These are phyloP conservation scores for Dendryphion nanum DNA, from an alignment of 2,329 filamentous ascomycete genomes.

Conservation along the genomic window DNA sequence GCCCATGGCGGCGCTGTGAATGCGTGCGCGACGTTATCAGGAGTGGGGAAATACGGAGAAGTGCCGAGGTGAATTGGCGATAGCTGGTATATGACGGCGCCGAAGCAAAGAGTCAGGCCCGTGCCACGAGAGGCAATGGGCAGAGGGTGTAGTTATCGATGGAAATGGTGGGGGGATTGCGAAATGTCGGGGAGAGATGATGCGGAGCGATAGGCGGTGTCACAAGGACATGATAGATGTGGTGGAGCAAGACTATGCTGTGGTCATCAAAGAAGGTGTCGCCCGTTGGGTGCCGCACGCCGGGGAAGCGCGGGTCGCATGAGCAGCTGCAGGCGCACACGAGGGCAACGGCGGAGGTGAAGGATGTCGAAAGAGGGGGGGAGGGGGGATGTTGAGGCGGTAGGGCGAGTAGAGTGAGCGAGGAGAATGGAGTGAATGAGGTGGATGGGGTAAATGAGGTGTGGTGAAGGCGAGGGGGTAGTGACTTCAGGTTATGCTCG, in stretches of 20 bases:
- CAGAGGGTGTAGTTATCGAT: conserved; percentile 15
- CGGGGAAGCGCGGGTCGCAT: neutral
- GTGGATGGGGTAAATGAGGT: too few relatives aligned
- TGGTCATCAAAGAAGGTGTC: conserved; percentile 15
- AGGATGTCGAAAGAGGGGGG: neutral
- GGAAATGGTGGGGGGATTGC: neutral
- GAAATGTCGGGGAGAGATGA: conserved; percentile 8
- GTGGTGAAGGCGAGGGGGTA: neutral
- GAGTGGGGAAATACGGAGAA: conserved; percentile 9
- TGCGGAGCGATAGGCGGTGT: conserved; percentile 29
- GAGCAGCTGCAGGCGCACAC: neutral
- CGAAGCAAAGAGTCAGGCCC: too few relatives aligned
- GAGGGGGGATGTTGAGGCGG: neutral
- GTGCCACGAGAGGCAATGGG: neutral
- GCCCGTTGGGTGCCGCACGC: neutral
- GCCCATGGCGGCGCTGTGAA: conserved; percentile 36
- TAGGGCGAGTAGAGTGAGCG: neutral
- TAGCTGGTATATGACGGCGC: neutral
- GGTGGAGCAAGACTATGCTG: conserved; percentile 10
- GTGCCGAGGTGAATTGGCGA: conserved; percentile 13
- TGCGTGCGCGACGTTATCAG: conserved; percentile 5
- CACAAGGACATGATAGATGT: conserved; percentile 40
- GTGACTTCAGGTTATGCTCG: too few relatives aligned
- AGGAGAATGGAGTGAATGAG: too few relatives aligned
- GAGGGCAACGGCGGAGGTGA: neutral